Percentiles rank a stretch among this genome's conserved stretches.
These are phyloP conservation scores for Gossypium anomalum DNA, from an alignment of 345 rosid species.

Conservation along the genomic window DNA sequence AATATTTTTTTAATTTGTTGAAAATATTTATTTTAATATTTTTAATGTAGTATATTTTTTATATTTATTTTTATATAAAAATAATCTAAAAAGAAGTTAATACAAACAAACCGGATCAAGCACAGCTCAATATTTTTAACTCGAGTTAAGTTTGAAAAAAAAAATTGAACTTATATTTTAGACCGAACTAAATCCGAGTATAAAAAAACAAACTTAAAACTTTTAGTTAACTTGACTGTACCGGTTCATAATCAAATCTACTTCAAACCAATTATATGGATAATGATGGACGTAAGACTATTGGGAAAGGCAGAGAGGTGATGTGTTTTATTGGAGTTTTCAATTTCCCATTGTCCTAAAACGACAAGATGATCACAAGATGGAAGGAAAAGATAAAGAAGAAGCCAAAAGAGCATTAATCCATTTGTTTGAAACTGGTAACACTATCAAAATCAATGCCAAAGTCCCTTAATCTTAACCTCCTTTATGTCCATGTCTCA, in stretches of 20 bases:
- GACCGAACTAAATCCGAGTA: fast-evolving
- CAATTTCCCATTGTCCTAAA: not conserved
- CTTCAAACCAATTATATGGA: not conserved
- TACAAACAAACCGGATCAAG: too few species aligned
- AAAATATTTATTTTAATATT: too few species aligned
- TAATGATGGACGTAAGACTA: not conserved
- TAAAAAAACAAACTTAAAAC: too few species aligned
- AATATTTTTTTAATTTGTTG: fast-evolving
- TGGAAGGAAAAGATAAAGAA: conserved; percentile 11
- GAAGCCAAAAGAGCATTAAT: conserved; percentile 36
- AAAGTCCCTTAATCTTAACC: conserved; percentile 23
- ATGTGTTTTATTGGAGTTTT: not conserved
- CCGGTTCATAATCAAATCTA: too few species aligned
- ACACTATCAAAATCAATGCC: conserved; percentile 15
- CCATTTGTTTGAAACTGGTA: conserved; percentile 2
- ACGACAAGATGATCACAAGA: not conserved
- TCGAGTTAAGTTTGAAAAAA: too few species aligned
- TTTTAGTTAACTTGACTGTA: too few species aligned
- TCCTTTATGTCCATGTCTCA: conserved; percentile 21
- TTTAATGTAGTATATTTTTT: too few species aligned
- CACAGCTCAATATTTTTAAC: too few species aligned
- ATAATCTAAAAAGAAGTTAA: too few species aligned
- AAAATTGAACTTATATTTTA: too few species aligned
- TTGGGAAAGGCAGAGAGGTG: not conserved
- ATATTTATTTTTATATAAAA: too few species aligned